A percentile compares a stretch with the other conserved stretches of the same genome.
Conservation (phyloP, 2,329 filamentous ascomycete genomes). For the Arthrobotrys pseudoclavata region DNA sequence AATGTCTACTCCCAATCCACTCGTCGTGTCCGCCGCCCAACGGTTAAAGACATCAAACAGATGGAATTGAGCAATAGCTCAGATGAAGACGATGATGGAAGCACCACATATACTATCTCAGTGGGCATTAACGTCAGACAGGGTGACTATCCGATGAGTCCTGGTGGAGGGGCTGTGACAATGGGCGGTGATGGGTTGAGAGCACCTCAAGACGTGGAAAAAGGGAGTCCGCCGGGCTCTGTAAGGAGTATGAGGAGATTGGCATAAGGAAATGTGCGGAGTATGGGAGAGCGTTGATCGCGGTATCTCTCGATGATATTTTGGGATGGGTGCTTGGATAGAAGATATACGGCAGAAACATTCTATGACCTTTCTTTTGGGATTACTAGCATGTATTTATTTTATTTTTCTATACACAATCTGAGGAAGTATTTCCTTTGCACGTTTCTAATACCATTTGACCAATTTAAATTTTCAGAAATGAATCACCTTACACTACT, state of each 20-base stretch:
- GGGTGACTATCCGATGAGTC: conserved; percentile 18
- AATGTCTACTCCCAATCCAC: conserved; percentile 48
- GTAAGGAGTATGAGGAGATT: conserved; percentile 13
- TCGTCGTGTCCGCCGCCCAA: background rate
- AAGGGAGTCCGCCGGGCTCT: background rate
- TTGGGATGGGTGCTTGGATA: background rate
- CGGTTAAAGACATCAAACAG: conserved; percentile 17
- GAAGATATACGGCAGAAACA: background rate
- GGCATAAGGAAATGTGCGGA: background rate
- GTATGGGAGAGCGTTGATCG: background rate
- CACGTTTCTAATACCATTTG: background rate
- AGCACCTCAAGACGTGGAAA: background rate
- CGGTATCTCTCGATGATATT: background rate
- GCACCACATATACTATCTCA: conserved; percentile 48
- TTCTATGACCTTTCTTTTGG: background rate
- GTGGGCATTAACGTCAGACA: conserved; percentile 29
- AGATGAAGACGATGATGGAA: conserved; percentile 29
- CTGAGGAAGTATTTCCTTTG: background rate
- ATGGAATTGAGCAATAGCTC: conserved; percentile 22
- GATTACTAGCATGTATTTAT: background rate
- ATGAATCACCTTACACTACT: too few species aligned
- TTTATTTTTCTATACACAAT: background rate
- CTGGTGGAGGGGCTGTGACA: conserved; percentile 26
- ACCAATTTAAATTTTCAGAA: background rate
- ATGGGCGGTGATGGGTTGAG: conserved; percentile 15